Conservation (phyloP, 495 filamentous ascomycete genomes). For the Staphylotrichum tortipilum region DNA sequence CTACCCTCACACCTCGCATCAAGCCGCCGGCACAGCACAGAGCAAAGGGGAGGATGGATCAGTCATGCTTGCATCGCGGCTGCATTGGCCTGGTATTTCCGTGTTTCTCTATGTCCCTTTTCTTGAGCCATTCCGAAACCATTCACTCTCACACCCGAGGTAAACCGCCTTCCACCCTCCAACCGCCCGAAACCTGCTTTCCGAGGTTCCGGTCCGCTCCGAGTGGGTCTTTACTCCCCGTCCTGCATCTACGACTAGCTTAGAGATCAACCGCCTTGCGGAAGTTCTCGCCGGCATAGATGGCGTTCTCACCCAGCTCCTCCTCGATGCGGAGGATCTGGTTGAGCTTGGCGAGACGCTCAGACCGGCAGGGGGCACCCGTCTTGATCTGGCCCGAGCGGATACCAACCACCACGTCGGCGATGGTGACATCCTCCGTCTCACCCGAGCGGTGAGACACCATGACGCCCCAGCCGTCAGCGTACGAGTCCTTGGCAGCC, state of each 20-base stretch:
- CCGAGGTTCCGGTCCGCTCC: conserved; percentile 13
- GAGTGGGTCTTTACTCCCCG: conserved; percentile 4
- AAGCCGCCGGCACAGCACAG: too few relatives aligned
- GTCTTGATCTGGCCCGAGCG: conserved; percentile 99
- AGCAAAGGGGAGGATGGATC: background rate
- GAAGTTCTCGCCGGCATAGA: conserved; percentile 90
- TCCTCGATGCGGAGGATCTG: conserved; percentile 99
- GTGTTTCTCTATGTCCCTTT: conserved; percentile 19
- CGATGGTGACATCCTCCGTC: conserved; percentile 98
- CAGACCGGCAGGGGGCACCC: conserved; percentile 87
- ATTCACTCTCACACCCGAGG: conserved; percentile 19
- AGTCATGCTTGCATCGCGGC: background rate
- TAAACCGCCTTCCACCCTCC: conserved; percentile 10
- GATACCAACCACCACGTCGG: conserved; percentile 94
- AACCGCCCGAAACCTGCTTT: conserved; percentile 1
- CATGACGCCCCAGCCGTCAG: conserved; percentile 98
- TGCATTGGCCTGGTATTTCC: conserved; percentile 18
- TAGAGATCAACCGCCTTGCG: conserved; percentile 81
- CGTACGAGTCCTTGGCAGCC: conserved; percentile 98
- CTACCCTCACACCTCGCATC: too few relatives aligned
- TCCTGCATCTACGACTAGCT: conserved; percentile 18
- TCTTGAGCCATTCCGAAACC: conserved; percentile 21
- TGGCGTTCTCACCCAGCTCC: conserved; percentile 83
- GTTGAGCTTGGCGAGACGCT: conserved; percentile 99
- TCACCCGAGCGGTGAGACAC: conserved; percentile 98